Evolutionary conservation across 495 filamentous ascomycete genomes (phyloP), one percentile per base, ranked within the genome.

Genomic region (Penicillium fimorum): DNA sequence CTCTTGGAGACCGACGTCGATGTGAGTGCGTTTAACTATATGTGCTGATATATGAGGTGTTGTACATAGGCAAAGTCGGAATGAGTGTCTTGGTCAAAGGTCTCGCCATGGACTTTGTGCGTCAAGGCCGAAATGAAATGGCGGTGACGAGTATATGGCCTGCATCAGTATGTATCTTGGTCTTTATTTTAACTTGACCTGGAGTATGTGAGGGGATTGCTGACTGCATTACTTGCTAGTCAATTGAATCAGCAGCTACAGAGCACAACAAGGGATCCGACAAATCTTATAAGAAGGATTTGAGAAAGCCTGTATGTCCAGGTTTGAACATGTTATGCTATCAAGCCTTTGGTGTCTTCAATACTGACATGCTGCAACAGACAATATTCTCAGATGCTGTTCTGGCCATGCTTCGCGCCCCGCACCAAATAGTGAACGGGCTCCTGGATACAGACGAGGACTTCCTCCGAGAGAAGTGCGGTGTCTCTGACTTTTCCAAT

Each of bases 31-130:
- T 6, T 3, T 20, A 10, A 5, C 27, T 17, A 33, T 11, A 48
- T 7, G 5, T 49, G 32, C 47, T 49, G 20, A 52, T 50, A 32
- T 43, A 4, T 49, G 50, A 45, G 32, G 15, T 20, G n/a, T 27
- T 27, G n/a, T 43, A 9, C 49, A 40, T 56, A 77, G 74, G 74
- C 25, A 96, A 96, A 65, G 83, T 92, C 15, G 88, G 77, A 15
- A 96, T 96, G 91, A 87, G 82, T 67, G 87, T 92, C 15, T 63
- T 95, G 37, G 88, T 87, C 0, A 89, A 89, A 60, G 91, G 90
- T 4, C 70, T 95, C 22, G 91, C 85, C 3, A 90, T 94, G 87
- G 91, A 96, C 63, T 90, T 89, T 65, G 74, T 84, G 55, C 66
- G 90, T 49, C 80, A 92, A 60, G 86, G 79, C 6, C 75, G 79